Base-by-base conservation (phyloP, 2,329 filamentous ascomycete species). In the Botrytis fragariae region DNA sequence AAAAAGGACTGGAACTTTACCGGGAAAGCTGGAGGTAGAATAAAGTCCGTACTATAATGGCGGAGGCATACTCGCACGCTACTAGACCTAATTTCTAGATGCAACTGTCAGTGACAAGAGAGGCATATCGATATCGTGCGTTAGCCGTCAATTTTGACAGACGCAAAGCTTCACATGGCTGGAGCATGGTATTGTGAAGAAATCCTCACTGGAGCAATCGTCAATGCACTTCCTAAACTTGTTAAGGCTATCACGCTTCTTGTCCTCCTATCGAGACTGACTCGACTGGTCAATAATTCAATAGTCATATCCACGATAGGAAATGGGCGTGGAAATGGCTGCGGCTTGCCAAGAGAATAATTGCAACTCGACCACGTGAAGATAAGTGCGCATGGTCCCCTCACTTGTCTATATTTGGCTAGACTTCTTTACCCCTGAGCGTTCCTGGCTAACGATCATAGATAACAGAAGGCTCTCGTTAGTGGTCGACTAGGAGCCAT, bases 171-270 rank as follows among this genome's bases (percentile, higher is more conserved):
- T 51, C 22, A 51, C 25, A 12, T 14, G 25, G n/a, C 48, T n/a
- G 10, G 48, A n/a, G 10, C 48, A 1, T 14, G 48, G 48, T n/a
- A 51, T 10, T n/a, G 4, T n/a, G 22, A 51, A 51, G 10, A 51
- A 51, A n/a, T n/a, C 45, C 0, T 12, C 22, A 25, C 22, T 25
- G 4, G 14, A 51, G 9, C 0, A 25, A 6, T 0, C 6, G 10
- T 14, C 10, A 12, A 51, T n/a, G 25, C 10, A 51, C 48, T 14
- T n/a, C 22, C 48, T 3, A 5, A 51, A n/a, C 4, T 51, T n/a
- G 10, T 0, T n/a, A 51, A 51, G 48, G 10, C 45, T n/a, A 14
- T 6, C 48, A n/a, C 25, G 10, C 10, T 12, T 51, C 10, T 10
- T 6, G 10, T n/a, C 22, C 9, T 48, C 20, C 12, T 10, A 51